These are phyloP conservation scores for Cymbopogon citratus DNA, from an alignment of 176 grass and related monocot genomes.

Conservation along the genomic window DNA sequence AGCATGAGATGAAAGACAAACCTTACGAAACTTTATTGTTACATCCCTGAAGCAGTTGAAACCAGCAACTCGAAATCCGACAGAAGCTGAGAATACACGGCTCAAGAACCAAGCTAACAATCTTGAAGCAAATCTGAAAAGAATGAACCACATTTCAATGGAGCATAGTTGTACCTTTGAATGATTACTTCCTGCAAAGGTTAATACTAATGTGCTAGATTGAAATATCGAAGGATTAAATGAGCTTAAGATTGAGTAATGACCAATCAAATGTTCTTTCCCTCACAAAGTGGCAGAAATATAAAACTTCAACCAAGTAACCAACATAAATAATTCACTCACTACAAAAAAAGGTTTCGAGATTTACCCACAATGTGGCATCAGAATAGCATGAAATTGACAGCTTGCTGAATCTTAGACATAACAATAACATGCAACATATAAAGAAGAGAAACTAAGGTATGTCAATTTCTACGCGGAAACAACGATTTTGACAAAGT, in stretches of 20 bases:
- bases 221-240: neutral
- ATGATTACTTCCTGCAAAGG: neutral
- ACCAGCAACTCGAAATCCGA: constrained; percentile 82
- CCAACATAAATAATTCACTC: neutral
- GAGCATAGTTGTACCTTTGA: neutral
- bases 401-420: neutral
- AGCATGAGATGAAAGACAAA: constrained; percentile 36
- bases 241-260: neutral
- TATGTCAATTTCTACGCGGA: neutral
- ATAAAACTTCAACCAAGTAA: neutral
- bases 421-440: neutral
- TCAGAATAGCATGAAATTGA: neutral
- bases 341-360: neutral
- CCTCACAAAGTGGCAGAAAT: neutral
- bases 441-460: neutral
- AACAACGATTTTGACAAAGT: neutral
- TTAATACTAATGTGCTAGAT: constrained; percentile 1
- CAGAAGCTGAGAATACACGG: constrained; percentile 65
- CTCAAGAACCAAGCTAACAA: constrained; percentile 99
- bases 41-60: constrained; percentile 97
- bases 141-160: constrained; percentile 15
- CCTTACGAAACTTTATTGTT: constrained; percentile 85
- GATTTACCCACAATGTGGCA: neutral
- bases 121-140: constrained; percentile 75
- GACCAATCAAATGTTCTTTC: neutral